phyloP scores from a whole-genome alignment of 306 rosid species.

The Gastrolobium bilobum region DNA sequence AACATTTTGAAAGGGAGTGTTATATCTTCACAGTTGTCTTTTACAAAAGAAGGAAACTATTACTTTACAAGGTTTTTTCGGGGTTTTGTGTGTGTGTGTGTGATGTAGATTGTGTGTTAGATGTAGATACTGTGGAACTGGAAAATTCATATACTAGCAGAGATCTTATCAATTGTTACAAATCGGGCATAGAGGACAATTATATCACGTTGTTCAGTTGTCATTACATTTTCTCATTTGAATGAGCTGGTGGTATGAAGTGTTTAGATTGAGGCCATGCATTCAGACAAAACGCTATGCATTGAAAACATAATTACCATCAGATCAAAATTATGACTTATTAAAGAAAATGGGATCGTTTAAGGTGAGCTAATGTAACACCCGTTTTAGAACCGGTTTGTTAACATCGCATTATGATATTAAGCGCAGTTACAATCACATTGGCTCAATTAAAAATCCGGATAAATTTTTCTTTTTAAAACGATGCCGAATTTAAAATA shows the following conservation, averaged over 20 bases:
- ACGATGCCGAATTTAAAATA: too few species aligned
- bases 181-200: neutral
- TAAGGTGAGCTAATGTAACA: neutral
- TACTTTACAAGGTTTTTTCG: neutral
- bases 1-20: neutral
- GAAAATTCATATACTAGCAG: neutral
- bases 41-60: neutral
- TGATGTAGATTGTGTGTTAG: conserved; percentile 17
- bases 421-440: too few species aligned
- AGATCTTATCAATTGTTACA: neutral
- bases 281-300: neutral
- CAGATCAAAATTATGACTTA: neutral
- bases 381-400: too few species aligned
- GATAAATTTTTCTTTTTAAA: too few species aligned
- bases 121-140: neutral
- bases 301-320: neutral
- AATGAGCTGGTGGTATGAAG: neutral
- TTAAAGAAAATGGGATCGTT: neutral
- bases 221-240: conserved; percentile 28
- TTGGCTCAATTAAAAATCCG: too few species aligned
- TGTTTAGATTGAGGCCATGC: neutral
- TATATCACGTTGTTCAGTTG: conserved; percentile 3
- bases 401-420: too few species aligned
- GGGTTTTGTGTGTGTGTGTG: neutral
- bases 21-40: neutral